Percentiles rank a stretch among this genome's conserved stretches.
These are phyloP conservation scores for Maudiozyma bulderi DNA, from an alignment of 805 yeast species.

Conservation along the genomic window DNA sequence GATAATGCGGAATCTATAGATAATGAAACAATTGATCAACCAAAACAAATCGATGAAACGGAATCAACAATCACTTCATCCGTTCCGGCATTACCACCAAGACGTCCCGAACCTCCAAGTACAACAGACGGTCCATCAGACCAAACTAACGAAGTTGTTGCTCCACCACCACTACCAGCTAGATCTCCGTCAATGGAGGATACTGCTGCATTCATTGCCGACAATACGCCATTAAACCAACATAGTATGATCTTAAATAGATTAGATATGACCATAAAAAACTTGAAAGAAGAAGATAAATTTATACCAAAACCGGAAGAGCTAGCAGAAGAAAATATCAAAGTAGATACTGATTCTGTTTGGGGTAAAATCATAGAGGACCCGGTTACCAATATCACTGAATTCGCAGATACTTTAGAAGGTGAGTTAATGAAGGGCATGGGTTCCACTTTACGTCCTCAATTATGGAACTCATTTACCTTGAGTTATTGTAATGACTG, in stretches of 20 bases:
- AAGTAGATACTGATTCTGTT: not conserved
- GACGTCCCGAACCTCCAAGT: not conserved
- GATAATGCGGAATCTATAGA: not conserved
- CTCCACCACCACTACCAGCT: constrained; percentile 3
- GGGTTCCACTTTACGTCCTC: not conserved
- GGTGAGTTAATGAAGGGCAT: constrained; percentile 3
- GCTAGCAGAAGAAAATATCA: not conserved
- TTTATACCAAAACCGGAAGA: constrained; percentile 1
- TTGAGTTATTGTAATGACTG: constrained; percentile 6
- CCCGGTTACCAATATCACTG: constrained; percentile 3
- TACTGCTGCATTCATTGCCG: not conserved
- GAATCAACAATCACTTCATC: not conserved
- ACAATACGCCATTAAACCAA: not conserved
- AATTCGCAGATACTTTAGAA: not conserved
- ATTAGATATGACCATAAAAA: constrained; percentile 3
- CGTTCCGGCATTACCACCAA: not conserved
- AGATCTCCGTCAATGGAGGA: not conserved
- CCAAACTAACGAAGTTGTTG: not conserved
- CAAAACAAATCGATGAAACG: not conserved
- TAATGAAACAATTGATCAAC: not conserved
- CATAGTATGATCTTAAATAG: constrained; percentile 4
- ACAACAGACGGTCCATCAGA: not conserved
- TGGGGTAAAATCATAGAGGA: constrained; percentile 3
- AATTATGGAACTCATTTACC: constrained; percentile 7
- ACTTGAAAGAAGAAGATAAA: constrained; percentile 5